These are phyloP conservation scores for Taphrina confusa DNA, from an alignment of 1,139 yeast species.

Conservation along the genomic window DNA sequence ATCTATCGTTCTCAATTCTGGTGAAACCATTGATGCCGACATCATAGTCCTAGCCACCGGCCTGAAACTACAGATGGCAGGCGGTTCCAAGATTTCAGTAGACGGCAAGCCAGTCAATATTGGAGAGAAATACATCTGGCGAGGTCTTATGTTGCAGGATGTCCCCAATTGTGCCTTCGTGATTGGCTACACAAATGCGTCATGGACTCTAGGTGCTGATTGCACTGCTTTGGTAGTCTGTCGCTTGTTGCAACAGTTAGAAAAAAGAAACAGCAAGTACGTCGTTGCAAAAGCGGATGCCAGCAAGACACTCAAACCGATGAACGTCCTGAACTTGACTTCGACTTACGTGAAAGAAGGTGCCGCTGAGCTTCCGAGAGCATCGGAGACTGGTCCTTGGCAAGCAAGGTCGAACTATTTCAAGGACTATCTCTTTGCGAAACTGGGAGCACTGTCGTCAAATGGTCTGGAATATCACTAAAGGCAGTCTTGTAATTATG, in stretches of 20 bases:
- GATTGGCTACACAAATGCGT: conserved; percentile 26
- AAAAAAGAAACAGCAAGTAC: not conserved
- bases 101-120: conserved; percentile 17
- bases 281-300: conserved; percentile 12
- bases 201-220: conserved; percentile 32
- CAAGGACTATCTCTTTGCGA: conserved; percentile 15
- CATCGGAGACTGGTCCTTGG: conserved; percentile 27
- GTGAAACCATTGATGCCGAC: conserved; percentile 48
- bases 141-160: conserved; percentile 27
- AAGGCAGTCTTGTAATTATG: no score
- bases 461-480: not conserved
- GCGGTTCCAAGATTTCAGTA: conserved; percentile 19
- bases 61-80: conserved; percentile 37
- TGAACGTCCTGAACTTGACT: conserved; percentile 18
- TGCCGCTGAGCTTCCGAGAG: conserved; percentile 10
- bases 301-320: not conserved
- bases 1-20: conserved; percentile 51
- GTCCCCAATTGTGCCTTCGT: conserved; percentile 16
- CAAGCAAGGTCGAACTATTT: conserved; percentile 25
- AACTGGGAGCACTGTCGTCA: conserved; percentile 6
- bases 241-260: conserved; percentile 15
- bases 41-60: conserved; percentile 54
- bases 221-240: conserved; percentile 30
- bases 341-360: conserved; percentile 14
- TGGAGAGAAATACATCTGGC: conserved; percentile 25